Conservation (phyloP, 2,329 filamentous ascomycete genomes). For the Thermoascus crustaceus region DNA sequence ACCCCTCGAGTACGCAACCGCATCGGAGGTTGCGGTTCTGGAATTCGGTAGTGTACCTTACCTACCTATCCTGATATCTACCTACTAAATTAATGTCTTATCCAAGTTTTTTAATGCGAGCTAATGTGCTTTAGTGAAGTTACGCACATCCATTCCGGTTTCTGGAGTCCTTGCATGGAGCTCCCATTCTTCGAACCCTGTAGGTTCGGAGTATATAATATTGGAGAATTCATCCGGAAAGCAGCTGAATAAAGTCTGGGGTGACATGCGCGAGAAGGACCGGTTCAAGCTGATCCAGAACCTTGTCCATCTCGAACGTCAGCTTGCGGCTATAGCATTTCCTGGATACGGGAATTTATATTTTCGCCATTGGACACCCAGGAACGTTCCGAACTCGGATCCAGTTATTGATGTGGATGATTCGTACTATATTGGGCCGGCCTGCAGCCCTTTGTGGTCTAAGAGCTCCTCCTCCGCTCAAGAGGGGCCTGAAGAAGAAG, state of each 20-base stretch:
- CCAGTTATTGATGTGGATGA: constrained; percentile 8
- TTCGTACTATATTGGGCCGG: constrained; percentile 10
- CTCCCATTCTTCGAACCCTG: constrained; percentile 18
- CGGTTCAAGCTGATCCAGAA: constrained; percentile 19
- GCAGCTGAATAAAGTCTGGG: constrained; percentile 24
- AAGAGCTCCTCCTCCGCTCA: constrained; percentile 9
- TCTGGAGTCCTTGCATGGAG: constrained; percentile 21
- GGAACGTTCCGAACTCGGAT: not conserved
- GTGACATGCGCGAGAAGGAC: constrained; percentile 16
- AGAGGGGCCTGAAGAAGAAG: no score
- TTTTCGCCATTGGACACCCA: constrained; percentile 6
- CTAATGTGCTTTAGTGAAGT: constrained; percentile 14
- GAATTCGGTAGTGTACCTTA: constrained; percentile 13
- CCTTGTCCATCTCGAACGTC: constrained; percentile 17
- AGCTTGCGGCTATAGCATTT: constrained; percentile 18
- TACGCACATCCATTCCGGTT: constrained; percentile 15
- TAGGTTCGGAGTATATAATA: constrained; percentile 29
- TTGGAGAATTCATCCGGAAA: constrained; percentile 24
- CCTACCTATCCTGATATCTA: no score
- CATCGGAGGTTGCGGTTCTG: constrained; percentile 16
- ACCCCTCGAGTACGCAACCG: constrained; percentile 14
- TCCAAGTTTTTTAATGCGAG: constrained; percentile 1
- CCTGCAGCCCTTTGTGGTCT: constrained; percentile 7
- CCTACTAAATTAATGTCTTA: not conserved
- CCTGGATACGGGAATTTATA: constrained; percentile 26